A percentile compares a stretch with the other conserved stretches of the same genome.
These are phyloP conservation scores for Aleurites moluccanus DNA, from an alignment of 441 rosid species.

Conservation along the genomic window DNA sequence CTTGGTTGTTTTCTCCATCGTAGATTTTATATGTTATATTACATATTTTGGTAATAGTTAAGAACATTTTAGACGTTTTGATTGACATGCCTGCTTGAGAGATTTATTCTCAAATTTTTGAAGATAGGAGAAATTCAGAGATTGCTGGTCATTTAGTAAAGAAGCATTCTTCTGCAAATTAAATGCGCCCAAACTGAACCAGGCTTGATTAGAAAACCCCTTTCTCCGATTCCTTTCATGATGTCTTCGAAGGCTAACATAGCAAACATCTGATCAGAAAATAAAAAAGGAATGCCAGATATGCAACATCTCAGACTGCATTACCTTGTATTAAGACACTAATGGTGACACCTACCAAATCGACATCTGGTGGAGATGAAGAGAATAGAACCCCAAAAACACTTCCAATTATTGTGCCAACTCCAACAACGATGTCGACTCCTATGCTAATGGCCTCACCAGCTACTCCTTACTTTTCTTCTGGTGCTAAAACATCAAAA, in stretches of 20 bases:
- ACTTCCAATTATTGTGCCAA: conserved; percentile 37
- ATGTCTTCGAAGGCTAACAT: conserved; percentile 43
- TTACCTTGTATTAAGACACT: conserved; percentile 24
- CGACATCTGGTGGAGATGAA: conserved; percentile 16
- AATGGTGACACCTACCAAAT: conserved; percentile 29
- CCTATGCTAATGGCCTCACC: conserved; percentile 61
- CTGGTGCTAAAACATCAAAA: conserved; percentile 22
- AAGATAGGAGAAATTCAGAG: conserved; percentile 58
- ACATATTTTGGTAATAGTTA: not conserved
- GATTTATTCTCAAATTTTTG: conserved; percentile 5
- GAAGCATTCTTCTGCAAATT: conserved; percentile 36
- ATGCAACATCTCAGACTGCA: conserved; percentile 23
- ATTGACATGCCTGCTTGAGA: not conserved
- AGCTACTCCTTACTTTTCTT: conserved; percentile 39
- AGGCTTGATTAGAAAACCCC: conserved; percentile 46
- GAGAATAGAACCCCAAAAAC: conserved; percentile 44
- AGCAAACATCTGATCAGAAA: conserved; percentile 43
- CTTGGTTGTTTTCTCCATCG: not conserved
- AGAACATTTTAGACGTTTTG: not conserved
- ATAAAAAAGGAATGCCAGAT: conserved; percentile 34
- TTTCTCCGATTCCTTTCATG: conserved; percentile 51
- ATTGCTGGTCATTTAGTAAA: conserved; percentile 39
- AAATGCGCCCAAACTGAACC: conserved; percentile 34
- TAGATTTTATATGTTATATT: not conserved
- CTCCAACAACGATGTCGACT: conserved; percentile 49